Evolutionary conservation across 352 stramenopile species (phyloP), one percentile per base, ranked within the genome.

Genomic region (Pythium diclinum): DNA sequence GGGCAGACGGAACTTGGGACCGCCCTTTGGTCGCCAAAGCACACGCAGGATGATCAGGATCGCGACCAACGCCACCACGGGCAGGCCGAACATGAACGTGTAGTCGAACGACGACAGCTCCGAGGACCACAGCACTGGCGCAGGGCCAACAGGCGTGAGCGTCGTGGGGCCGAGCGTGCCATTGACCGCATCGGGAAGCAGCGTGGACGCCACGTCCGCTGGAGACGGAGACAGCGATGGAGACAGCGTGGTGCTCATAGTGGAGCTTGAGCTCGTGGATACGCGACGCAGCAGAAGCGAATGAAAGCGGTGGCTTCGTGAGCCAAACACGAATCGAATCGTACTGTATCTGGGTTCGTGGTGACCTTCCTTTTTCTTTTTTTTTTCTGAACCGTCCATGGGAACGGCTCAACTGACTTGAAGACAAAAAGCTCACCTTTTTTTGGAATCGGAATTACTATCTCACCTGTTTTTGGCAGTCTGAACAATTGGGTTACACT

Each of bases 1-100:
- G 30, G 83, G 83, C 17, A 92, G 59, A 16, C 83, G 83, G 69
- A 94, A 94, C 73, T 91, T 94, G 30, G 81, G 85, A 6, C 79
- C 80, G 14, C 72, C 63, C 49, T 87, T 88, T 25, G 81, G 81
- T 1, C 81, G 82, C 85, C 85, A 94, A 10, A 94, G 67, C 56
- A 91, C 75, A 52, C 85, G 85, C 63, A 94, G 64, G 6, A 91
- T 19, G 60, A 92, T 72, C 19, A 87, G 59, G 32, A 86, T 73
- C 40, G 72, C 65, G 21, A 92, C 53, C 14, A 94, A 58, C 25
- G 83, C 75, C 32, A 79, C 79, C 34, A 91, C 9, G 3, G 85
- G 85, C 14, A 94, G 68, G 0, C 83, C 82, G 10, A 89, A 21
- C 55, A 94, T 75, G 63, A 90, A 72, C 56, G 75, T 76, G 65